Evolutionary conservation across 805 yeast genomes (phyloP).

Genomic region (Candida arabinofermentans): DNA sequence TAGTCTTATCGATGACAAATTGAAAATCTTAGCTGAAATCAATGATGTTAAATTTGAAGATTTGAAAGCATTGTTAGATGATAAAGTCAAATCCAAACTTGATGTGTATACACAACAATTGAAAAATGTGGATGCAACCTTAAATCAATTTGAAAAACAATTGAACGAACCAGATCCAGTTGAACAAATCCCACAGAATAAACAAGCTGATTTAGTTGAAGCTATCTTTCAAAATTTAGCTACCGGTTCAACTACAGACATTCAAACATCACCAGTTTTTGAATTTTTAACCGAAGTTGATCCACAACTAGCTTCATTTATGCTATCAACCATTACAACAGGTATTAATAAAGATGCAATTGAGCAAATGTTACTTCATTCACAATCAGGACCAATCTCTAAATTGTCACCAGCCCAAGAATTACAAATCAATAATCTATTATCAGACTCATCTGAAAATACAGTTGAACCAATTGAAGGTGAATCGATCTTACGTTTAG

Average conservation of each 20-base stretch:
- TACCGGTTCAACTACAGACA: constrained; percentile 13
- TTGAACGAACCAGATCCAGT: constrained; percentile 10
- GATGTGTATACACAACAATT: constrained; percentile 3
- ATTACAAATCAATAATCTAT: background rate
- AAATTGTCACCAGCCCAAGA: background rate
- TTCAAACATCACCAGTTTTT: constrained; percentile 20
- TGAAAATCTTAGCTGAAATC: constrained; percentile 20
- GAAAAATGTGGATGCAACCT: constrained; percentile 9
- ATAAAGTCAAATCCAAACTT: constrained; percentile 16
- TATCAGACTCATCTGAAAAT: background rate
- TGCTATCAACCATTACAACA: constrained; percentile 10
- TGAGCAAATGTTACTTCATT: constrained; percentile 7
- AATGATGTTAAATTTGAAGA: constrained; percentile 26
- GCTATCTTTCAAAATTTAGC: constrained; percentile 19
- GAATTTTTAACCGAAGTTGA: constrained; percentile 17
- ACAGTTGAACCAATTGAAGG: constrained; percentile 1
- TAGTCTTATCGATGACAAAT: constrained; percentile 22
- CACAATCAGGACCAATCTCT: constrained; percentile 10
- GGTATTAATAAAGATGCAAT: constrained; percentile 14
- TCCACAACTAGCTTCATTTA: constrained; percentile 18
- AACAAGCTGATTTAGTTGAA: constrained; percentile 11
- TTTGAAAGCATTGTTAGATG: constrained; percentile 18
- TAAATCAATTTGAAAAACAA: constrained; percentile 15
- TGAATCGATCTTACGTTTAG: constrained; percentile 13
- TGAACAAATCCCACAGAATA: background rate